Evolutionary conservation across 202 grass and related monocot genomes (phyloP).

Genomic region (Brachypodium distachyon): DNA sequence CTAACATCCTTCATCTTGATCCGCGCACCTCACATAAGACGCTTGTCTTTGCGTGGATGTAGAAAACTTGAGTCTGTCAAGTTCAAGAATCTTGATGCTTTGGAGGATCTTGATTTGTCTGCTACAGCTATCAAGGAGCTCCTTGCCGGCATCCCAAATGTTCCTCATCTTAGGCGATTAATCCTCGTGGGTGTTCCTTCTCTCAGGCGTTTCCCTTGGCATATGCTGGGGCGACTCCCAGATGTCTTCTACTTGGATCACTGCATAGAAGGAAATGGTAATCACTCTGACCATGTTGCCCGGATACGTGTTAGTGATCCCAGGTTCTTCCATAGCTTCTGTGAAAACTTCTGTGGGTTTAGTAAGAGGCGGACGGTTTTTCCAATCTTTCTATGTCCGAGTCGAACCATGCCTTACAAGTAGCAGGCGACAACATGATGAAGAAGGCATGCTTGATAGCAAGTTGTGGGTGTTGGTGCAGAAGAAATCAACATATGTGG

Average conservation of each 20-base stretch:
- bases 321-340: constrained; percentile 7
- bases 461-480: not conserved
- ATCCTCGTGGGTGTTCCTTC: not conserved
- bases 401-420: not conserved
- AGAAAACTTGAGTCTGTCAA: not conserved
- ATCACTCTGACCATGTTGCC: not conserved
- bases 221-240: not conserved
- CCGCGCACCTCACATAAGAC: not conserved
- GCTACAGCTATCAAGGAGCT: constrained; percentile 12
- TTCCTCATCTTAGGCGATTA: not conserved
- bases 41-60: not conserved
- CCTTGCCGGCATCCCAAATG: not conserved
- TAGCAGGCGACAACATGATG: not conserved
- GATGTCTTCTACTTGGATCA: constrained; percentile 18
- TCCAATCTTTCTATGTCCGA: not conserved
- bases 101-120: constrained; percentile 11
- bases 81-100: not conserved
- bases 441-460: not conserved
- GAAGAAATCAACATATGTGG: not conserved
- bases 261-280: not conserved
- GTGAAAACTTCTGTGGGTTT: fast-evolving
- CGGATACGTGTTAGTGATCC: not conserved
- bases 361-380: not conserved
- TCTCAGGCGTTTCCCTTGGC: constrained; percentile 14
- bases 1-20: not conserved